A percentile compares a stretch with the other conserved stretches of the same genome.
Evolutionary conservation across 108 stramenopile genomes (phyloP).

Genomic region (Mediolabrus comicus): DNA sequence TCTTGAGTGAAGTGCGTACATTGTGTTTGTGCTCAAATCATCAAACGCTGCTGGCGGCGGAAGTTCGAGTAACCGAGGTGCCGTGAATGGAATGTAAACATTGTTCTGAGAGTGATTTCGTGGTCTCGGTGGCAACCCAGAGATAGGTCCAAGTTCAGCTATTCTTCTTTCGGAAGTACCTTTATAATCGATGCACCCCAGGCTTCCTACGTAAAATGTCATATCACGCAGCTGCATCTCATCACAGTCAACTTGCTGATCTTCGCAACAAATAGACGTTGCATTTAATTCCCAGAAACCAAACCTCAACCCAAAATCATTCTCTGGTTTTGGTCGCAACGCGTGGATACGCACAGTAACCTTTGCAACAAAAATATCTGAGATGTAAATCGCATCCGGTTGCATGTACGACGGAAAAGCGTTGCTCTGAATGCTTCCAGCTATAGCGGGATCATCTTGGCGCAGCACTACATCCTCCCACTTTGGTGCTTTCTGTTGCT

Average conservation of each 20-base stretch:
- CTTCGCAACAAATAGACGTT: conserved; percentile 55
- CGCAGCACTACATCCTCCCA: background rate
- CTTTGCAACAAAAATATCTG: conserved; percentile 56
- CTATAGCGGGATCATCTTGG: background rate
- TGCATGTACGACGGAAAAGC: conserved; percentile 70
- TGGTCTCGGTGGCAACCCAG: background rate
- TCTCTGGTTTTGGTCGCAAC: conserved; percentile 29
- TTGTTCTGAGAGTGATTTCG: background rate
- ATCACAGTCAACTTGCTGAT: conserved; percentile 44
- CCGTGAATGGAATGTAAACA: conserved; percentile 64
- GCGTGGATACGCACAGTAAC: conserved; percentile 63
- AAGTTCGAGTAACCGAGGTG: conserved; percentile 57
- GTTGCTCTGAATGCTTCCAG: conserved; percentile 8
- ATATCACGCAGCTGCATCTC: conserved; percentile 53
- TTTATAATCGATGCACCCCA: conserved; percentile 49
- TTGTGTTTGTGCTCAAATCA: background rate
- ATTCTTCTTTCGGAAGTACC: conserved; percentile 48
- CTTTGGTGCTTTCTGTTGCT: conserved; percentile 1
- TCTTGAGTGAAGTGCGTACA: conserved; percentile 22
- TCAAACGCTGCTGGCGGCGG: conserved; percentile 37
- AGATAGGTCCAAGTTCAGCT: conserved; percentile 19
- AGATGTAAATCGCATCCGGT: conserved; percentile 68
- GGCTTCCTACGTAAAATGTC: conserved; percentile 49
- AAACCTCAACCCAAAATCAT: conserved; percentile 51
- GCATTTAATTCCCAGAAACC: conserved; percentile 61